Evolutionary conservation across 768 basidiomycete genomes (phyloP), one percentile per base, ranked within the genome.

Genomic region (Trichaptum fuscoviolaceum): DNA sequence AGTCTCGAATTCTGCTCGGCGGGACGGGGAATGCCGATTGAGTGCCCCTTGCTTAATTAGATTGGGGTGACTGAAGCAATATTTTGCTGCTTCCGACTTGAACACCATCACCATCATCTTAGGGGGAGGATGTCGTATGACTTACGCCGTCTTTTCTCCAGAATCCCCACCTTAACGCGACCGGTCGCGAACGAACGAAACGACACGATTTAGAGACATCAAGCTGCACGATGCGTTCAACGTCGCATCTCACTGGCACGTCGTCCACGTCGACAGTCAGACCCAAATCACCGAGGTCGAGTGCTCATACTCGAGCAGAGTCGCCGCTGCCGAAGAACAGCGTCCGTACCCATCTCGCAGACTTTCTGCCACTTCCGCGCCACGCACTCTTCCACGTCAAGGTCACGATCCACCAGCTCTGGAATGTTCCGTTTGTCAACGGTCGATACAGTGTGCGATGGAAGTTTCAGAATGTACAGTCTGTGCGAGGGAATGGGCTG

Each of bases 371-470:
- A 23, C 77, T 90, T 8, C 87, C 88, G 12, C 80, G 82, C 52
- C 88, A 91, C 71, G 84, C 89, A 2, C 81, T 84, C 63, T 92
- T 93, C 76, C 83, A 84, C 64, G 84, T 86, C 30, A 79, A 80
- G 12, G 72, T 92, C 57, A 78, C 79, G 23, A 80, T 92, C 52
- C 88, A 91, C 76, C 84, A 91, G 69, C 82, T 93, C 24, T 81
- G 84, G 23, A 88, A 85, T 69, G 87, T 93, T 0, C 91, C 91
- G 0, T 84, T 91, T 66, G 84, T 91, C 35, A 77, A 79, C 57
- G 91, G 91, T 68, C 83, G 90, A 71, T 91, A 92, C 72, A 85
- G 80, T 23, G 83, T 88, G 6, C 79, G 82, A 24, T 92, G 91
- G 90, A 88, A 85, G 75, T 84, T 92, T 76, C 89, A 86, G 79